Evolutionary conservation across 2,329 filamentous ascomycete species (phyloP).

Genomic region (Fusarium fujikuroi): DNA sequence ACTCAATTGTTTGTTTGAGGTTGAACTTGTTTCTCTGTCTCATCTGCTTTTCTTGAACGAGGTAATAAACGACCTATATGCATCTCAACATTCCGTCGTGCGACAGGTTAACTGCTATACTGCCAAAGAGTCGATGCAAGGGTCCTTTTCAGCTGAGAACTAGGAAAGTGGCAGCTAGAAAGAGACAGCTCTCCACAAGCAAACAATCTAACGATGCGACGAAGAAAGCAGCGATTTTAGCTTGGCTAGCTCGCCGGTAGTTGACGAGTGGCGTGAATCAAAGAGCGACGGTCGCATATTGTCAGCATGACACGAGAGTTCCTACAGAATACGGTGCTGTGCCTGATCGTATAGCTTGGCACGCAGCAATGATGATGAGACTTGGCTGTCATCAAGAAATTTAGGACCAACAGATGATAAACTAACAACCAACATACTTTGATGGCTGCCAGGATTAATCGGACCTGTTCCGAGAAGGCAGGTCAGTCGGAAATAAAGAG

Average conservation of each 20-base stretch:
- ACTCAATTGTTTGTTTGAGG: neutral
- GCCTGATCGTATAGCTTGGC: constrained; percentile 18
- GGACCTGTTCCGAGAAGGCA: constrained; percentile 20
- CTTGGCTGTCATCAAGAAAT: neutral
- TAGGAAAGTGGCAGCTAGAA: constrained; percentile 8
- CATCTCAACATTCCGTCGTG: neutral
- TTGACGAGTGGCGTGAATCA: neutral
- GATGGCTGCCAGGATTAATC: constrained; percentile 21
- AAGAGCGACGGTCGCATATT: neutral
- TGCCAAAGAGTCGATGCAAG: constrained; percentile 12
- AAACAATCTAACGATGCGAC: neutral
- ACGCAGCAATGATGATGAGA: neutral
- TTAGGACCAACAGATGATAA: constrained; percentile 15
- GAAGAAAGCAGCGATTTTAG: neutral
- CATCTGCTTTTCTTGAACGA: neutral
- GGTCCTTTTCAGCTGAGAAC: constrained; percentile 4
- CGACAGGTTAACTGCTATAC: neutral
- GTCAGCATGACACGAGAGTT: constrained; percentile 12
- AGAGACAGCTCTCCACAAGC: neutral
- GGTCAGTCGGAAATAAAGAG: constrained; percentile 21
- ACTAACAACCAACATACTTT: constrained; percentile 22
- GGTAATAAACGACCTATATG: neutral
- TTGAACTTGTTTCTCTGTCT: neutral
- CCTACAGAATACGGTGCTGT: neutral
- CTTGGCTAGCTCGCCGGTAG: constrained; percentile 3